Evolutionary conservation across 352 stramenopile genomes (phyloP).

Genomic region (Halophytophthora batemanensis): DNA sequence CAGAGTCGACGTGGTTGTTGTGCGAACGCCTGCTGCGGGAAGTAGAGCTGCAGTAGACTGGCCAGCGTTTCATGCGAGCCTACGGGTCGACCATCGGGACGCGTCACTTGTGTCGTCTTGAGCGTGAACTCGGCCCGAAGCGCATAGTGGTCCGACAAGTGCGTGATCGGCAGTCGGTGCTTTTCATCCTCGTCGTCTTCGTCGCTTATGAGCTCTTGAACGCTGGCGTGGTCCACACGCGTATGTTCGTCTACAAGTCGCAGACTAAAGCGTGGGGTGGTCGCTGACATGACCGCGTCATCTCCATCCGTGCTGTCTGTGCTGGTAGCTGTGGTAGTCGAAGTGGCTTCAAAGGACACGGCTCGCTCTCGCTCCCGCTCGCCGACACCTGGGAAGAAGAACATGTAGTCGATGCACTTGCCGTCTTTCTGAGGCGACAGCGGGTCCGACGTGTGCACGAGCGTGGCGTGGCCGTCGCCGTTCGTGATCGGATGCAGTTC

Average conservation of each 20-base stretch:
- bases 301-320: conserved; percentile 10
- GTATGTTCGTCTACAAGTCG: conserved; percentile 40
- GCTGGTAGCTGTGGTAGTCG: conserved; percentile 7
- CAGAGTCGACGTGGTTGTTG: conserved; percentile 54
- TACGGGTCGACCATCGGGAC: conserved; percentile 35
- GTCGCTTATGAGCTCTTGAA: conserved; percentile 30
- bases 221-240: conserved; percentile 53
- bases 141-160: conserved; percentile 81
- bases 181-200: conserved; percentile 13
- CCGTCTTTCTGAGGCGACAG: conserved; percentile 49
- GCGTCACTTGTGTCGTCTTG: conserved; percentile 35
- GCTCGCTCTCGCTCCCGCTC: conserved; percentile 15
- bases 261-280: conserved; percentile 31
- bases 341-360: neutral
- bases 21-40: conserved; percentile 56
- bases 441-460: conserved; percentile 49
- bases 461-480: conserved; percentile 65
- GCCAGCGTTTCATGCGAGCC: conserved; percentile 32
- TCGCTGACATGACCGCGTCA: conserved; percentile 7
- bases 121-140: conserved; percentile 54
- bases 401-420: conserved; percentile 89
- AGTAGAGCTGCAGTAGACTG: conserved; percentile 66
- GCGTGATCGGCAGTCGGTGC: conserved; percentile 53
- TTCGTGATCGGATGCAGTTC: conserved; percentile 77
- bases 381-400: conserved; percentile 49